Evolutionary conservation across 2,329 filamentous ascomycete species (phyloP), one percentile per base, ranked within the genome.

Genomic region (Ophiostoma angusticollis): DNA sequence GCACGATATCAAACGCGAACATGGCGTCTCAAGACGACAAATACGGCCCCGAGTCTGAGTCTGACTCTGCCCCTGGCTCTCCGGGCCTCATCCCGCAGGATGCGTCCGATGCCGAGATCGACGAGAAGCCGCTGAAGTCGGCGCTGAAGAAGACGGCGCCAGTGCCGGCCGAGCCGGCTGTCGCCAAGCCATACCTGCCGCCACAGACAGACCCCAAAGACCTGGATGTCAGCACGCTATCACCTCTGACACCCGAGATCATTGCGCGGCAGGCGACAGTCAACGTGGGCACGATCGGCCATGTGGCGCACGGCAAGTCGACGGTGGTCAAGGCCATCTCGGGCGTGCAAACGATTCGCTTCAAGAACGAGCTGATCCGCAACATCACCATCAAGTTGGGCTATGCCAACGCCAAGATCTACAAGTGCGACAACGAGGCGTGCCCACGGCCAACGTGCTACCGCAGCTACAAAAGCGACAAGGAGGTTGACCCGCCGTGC

Each of bases 311-410:
- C 81, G 89, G 89, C 59, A 96, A 96, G 64, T 94, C 85, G 45
- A 98, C 91, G 17, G 91, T 98, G 36, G 91, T 98, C 54, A 98
- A 98, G 73, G 91, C 91, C 54, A 96, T 98, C 54, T 96, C 91
- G 2, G 91, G 91, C 47, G 91, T 98, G 48, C 91, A 98, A 73
- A 98, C 91, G 14, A 91, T 98, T 57, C 78, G 91, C 52, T 98
- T 98, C 74, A 98, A 98, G 81, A 98, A 96, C 69, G 91, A 98
- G 67, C 68, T 95, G 65, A 93, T 96, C 67, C 76, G 91, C 57
- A 98, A 98, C 64, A 98, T 98, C 57, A 98, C 91, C 55, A 98
- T 98, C 72, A 98, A 98, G 78, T 76, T 98, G 54, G 91, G 91
- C 60, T 98, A 98, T 62, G 91, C 91, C 61, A 98, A 98, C 63